Percentiles rank a stretch among this genome's conserved stretches.
Evolutionary conservation across 2,329 filamentous ascomycete species (phyloP).

Genomic region (Neophaeococcomyces mojaviensis): DNA sequence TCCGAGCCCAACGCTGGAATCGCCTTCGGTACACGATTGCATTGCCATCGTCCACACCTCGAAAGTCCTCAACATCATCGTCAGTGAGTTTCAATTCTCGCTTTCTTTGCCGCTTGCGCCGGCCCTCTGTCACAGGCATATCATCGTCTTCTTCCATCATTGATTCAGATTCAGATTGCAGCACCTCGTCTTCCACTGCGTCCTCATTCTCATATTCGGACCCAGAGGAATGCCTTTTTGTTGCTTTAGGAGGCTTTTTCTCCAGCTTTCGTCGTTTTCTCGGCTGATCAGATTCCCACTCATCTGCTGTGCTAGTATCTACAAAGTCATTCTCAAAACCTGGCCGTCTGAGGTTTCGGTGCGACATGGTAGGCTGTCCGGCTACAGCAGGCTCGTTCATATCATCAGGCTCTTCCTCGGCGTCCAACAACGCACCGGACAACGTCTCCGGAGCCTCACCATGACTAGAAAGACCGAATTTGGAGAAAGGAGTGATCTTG

Average conservation of each 20-base stretch:
- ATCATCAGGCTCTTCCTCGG: conserved; percentile 61
- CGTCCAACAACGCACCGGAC: conserved; percentile 70
- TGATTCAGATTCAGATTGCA: conserved; percentile 28
- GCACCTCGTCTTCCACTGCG: conserved; percentile 13
- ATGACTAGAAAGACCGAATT: conserved; percentile 55
- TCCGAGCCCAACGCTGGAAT: conserved; percentile 65
- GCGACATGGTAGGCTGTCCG: conserved; percentile 45
- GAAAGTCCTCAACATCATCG: conserved; percentile 47
- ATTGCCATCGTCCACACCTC: conserved; percentile 77
- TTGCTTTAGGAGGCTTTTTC: conserved; percentile 17
- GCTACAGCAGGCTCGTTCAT: conserved; percentile 35
- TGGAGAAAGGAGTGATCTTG: conserved; percentile 94
- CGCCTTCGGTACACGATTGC: conserved; percentile 71
- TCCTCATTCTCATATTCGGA: conserved; percentile 24
- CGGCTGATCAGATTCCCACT: conserved; percentile 16
- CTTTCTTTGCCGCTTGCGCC: conserved; percentile 18
- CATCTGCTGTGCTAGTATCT: conserved; percentile 18
- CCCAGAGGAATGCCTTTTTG: conserved; percentile 31
- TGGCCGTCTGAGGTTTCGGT: conserved; percentile 65
- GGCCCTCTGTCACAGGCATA: conserved; percentile 19
- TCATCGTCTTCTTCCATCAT: conserved; percentile 16
- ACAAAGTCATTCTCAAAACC: conserved; percentile 55
- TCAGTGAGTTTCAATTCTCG: conserved; percentile 27
- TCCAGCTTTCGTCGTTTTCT: conserved; percentile 32
- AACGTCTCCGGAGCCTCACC: conserved; percentile 60